Evolutionary conservation across 1,284 basidiomycete species (phyloP).

Genomic region (Cutaneotrichosporon daszewskae): DNA sequence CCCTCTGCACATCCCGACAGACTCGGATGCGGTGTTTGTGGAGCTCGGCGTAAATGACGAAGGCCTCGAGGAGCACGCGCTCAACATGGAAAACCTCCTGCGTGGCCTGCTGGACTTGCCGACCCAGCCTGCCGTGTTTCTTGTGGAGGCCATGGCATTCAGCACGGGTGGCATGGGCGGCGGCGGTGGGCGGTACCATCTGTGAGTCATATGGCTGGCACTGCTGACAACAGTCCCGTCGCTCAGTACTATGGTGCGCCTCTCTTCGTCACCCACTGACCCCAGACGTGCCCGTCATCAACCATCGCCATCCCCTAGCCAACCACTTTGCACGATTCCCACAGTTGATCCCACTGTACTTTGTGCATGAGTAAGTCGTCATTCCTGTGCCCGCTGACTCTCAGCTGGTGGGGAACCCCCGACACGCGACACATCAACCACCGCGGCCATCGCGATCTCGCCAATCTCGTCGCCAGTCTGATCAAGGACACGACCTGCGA

Average conservation of each 20-base stretch:
- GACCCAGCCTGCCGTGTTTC: constrained; percentile 37
- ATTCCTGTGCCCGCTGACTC: constrained; percentile 3
- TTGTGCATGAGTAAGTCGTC: constrained; percentile 35
- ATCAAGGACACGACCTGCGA: constrained; percentile 38
- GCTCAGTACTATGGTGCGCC: constrained; percentile 43
- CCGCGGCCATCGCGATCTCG: constrained; percentile 41
- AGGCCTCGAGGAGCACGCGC: constrained; percentile 37
- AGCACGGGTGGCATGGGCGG: constrained; percentile 43
- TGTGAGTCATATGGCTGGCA: constrained; percentile 20
- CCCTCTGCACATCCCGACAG: constrained; percentile 34
- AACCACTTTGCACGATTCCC: constrained; percentile 45
- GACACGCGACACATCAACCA: constrained; percentile 43
- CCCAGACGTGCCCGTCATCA: constrained; percentile 41
- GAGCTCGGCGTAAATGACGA: constrained; percentile 47
- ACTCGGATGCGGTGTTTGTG: constrained; percentile 40
- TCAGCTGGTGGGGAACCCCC: constrained; percentile 40
- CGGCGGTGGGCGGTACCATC: constrained; percentile 44
- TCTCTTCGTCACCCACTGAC: no score
- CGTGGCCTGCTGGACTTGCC: constrained; percentile 39
- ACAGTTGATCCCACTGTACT: constrained; percentile 39
- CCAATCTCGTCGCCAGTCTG: constrained; percentile 34
- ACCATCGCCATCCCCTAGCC: constrained; percentile 40
- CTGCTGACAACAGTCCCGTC: constrained; percentile 26
- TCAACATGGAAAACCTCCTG: constrained; percentile 47
- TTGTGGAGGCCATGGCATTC: constrained; percentile 42